These are phyloP conservation scores for Suillus luteus DNA, from an alignment of 768 basidiomycete genomes.

Conservation along the genomic window DNA sequence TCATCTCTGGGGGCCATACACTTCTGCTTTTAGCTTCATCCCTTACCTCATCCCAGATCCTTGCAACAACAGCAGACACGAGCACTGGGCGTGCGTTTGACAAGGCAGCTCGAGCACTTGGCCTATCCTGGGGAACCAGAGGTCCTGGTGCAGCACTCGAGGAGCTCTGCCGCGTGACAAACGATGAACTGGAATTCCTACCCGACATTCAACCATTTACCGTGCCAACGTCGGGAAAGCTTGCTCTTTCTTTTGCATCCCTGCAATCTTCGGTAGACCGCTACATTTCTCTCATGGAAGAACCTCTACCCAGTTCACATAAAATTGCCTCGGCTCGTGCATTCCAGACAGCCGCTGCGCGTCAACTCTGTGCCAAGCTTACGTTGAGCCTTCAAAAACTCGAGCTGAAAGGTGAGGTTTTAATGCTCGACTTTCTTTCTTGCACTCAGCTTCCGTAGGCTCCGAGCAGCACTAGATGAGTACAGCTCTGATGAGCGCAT, in stretches of 20 bases:
- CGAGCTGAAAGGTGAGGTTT: conserved; percentile 51
- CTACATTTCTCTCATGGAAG: conserved; percentile 46
- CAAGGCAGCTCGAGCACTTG: conserved; percentile 73
- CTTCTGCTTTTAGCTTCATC: conserved; percentile 77
- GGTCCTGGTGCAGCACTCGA: conserved; percentile 87
- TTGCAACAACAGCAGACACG: conserved; percentile 76
- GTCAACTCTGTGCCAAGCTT: conserved; percentile 78
- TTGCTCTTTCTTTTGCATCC: conserved; percentile 80
- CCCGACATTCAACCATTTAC: conserved; percentile 44
- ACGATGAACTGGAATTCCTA: conserved; percentile 23
- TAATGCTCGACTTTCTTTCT: neutral
- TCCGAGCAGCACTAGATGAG: conserved; percentile 31
- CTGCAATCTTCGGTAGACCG: conserved; percentile 73
- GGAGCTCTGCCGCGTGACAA: conserved; percentile 50
- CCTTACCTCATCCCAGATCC: conserved; percentile 56
- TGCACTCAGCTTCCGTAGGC: conserved; percentile 27
- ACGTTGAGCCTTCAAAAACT: conserved; percentile 35
- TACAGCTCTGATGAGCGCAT: conserved; percentile 38
- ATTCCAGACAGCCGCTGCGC: conserved; percentile 73
- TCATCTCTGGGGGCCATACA: conserved; percentile 95
- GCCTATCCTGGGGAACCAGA: conserved; percentile 58
- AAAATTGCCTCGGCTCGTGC: conserved; percentile 56
- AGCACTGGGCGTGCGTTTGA: conserved; percentile 83
- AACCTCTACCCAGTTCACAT: conserved; percentile 25
- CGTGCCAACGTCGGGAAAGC: conserved; percentile 49